phyloP scores from a whole-genome alignment of 306 rosid genomes.

The Sechiopsis laciniata region DNA sequence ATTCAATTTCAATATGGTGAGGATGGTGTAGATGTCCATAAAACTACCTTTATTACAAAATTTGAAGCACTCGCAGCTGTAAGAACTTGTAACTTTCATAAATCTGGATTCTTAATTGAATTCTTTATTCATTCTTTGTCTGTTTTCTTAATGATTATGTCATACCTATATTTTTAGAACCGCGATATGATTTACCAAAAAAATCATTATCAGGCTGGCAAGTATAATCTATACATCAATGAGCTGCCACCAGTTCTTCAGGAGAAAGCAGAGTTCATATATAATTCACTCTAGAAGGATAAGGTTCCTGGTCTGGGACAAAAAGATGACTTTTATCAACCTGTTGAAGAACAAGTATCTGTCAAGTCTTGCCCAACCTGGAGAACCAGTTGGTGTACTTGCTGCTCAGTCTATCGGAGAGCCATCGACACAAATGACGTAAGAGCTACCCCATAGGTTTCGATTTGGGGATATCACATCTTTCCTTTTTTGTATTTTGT shows the following conservation, averaged over 20 bases:
- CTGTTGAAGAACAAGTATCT: slow-evolving; percentile 85
- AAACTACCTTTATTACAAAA: slow-evolving; percentile 64
- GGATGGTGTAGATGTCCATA: slow-evolving; percentile 94
- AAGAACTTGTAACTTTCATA: slow-evolving; percentile 33
- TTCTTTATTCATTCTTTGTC: slow-evolving; percentile 21
- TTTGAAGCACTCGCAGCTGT: slow-evolving; percentile 68
- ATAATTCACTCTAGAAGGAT: slow-evolving; percentile 29
- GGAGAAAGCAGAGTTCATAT: slow-evolving; percentile 44
- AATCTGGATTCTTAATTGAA: slow-evolving; percentile 21
- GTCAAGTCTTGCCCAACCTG: slow-evolving; percentile 82
- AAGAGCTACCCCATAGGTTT: slow-evolving; percentile 24
- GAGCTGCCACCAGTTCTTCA: slow-evolving; percentile 61
- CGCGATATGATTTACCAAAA: slow-evolving; percentile 54
- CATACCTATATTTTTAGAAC: too few species aligned
- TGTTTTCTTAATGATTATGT: not conserved
- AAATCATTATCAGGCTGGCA: slow-evolving; percentile 45
- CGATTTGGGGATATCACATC: not conserved
- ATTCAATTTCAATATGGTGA: slow-evolving; percentile 84
- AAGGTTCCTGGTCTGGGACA: slow-evolving; percentile 30
- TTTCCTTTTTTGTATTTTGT: too few species aligned
- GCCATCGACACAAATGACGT: slow-evolving; percentile 98
- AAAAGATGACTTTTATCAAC: slow-evolving; percentile 46
- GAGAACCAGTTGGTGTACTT: slow-evolving; percentile 94
- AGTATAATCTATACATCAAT: slow-evolving; percentile 52
- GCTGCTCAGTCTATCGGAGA: slow-evolving; percentile 95